Evolutionary conservation across 352 stramenopile genomes (phyloP).

Genomic region (Globisporangium cederbergense): DNA sequence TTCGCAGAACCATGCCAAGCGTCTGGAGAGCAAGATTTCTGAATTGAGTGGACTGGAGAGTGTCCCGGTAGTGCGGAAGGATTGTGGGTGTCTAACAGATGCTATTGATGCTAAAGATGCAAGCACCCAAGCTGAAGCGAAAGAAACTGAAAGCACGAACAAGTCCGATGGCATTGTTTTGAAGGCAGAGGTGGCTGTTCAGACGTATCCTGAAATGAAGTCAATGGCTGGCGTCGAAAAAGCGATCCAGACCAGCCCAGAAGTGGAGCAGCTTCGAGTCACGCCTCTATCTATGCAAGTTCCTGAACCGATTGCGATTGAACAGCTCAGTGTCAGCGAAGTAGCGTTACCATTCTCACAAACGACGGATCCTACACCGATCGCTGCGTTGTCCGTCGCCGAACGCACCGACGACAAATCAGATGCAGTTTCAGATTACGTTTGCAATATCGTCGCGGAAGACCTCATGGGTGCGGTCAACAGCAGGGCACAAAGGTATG

Average conservation of each 20-base stretch:
- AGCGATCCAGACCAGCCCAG: conserved; percentile 4
- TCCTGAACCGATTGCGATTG: not conserved
- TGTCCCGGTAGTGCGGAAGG: conserved; percentile 12
- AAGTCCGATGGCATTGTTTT: not conserved
- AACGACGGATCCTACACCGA: not conserved
- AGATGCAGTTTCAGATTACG: conserved; percentile 8
- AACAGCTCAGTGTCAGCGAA: not conserved
- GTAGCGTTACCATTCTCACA: not conserved
- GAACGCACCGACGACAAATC: not conserved
- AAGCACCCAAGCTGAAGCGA: not conserved
- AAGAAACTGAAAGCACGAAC: not conserved
- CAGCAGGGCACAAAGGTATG: conserved; percentile 36
- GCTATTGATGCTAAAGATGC: conserved; percentile 9
- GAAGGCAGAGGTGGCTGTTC: not conserved
- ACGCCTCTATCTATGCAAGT: not conserved
- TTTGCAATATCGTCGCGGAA: conserved; percentile 14
- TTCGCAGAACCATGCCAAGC: conserved; percentile 13
- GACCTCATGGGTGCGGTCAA: conserved; percentile 21
- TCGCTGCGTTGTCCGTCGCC: not conserved
- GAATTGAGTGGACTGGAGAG: conserved; percentile 4
- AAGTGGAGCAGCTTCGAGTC: not conserved
- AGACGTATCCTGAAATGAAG: conserved; percentile 1
- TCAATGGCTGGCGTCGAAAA: not conserved
- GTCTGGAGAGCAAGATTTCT: conserved; percentile 20
- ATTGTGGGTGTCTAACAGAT: conserved; percentile 17